These are phyloP conservation scores for Aspergillus sp. DNA, from an alignment of 2,329 filamentous ascomycete species.

Conservation along the genomic window DNA sequence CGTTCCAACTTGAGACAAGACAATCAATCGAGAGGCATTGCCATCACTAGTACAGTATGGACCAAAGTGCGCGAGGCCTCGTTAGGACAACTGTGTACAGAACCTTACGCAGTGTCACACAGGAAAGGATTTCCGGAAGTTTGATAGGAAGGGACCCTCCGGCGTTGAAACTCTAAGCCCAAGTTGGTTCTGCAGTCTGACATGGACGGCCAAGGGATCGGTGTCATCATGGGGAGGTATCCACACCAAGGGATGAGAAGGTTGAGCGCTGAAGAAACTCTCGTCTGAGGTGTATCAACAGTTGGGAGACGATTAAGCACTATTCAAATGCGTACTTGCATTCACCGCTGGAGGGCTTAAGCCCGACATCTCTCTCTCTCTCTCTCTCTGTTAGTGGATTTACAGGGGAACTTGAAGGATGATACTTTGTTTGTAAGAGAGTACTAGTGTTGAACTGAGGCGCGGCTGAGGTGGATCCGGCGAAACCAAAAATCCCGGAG, in stretches of 20 bases:
- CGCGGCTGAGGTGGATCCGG: neutral
- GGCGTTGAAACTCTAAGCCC: neutral
- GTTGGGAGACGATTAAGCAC: neutral
- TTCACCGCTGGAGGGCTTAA: neutral
- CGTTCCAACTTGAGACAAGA: neutral
- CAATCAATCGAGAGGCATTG: neutral
- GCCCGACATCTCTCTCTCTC: neutral
- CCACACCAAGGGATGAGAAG: neutral
- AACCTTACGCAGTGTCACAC: neutral
- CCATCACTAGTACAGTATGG: neutral
- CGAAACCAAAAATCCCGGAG: slow-evolving; percentile 12
- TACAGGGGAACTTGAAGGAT: too few species aligned
- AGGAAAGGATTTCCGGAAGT: neutral
- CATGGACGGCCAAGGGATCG: neutral
- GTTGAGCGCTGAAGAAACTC: neutral
- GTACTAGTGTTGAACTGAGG: neutral
- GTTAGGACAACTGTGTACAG: slow-evolving; percentile 1
- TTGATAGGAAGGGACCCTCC: slow-evolving; percentile 3
- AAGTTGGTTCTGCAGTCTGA: neutral
- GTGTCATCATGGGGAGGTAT: neutral
- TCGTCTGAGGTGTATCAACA: neutral
- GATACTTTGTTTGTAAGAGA: too few species aligned
- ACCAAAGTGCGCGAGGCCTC: neutral
- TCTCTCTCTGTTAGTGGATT: neutral
- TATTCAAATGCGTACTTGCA: too few species aligned